Conservation (phyloP, 768 basidiomycete genomes). For the Rhizopogon vulgaris region DNA sequence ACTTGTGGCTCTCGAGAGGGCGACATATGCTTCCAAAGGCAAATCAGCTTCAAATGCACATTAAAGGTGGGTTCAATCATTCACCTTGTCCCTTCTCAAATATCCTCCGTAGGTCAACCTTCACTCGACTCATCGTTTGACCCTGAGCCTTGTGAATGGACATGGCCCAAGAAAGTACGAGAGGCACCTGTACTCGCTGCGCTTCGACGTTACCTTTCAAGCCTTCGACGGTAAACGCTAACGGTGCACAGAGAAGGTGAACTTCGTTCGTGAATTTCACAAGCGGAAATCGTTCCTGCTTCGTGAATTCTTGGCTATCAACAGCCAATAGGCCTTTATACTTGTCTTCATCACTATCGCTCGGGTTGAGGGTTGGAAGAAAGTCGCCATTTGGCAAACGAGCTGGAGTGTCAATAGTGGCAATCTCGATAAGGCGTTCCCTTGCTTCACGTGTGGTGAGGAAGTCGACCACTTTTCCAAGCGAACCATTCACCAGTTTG, state of each 20-base stretch:
- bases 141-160: constrained; percentile 98
- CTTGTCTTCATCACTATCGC: not conserved
- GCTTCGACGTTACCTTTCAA: constrained; percentile 29
- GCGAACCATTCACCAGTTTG: constrained; percentile 76
- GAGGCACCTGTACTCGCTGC: constrained; percentile 51
- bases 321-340: constrained; percentile 13
- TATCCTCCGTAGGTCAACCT: constrained; percentile 83
- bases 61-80: not conserved
- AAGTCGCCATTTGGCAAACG: constrained; percentile 1
- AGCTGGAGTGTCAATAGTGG: constrained; percentile 17
- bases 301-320: constrained; percentile 8
- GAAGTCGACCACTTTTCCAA: constrained; percentile 62
- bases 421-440: constrained; percentile 18
- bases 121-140: constrained; percentile 90
- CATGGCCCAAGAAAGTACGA: constrained; percentile 96
- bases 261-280: constrained; percentile 29
- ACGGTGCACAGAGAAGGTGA: constrained; percentile 24
- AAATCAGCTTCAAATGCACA: not conserved
- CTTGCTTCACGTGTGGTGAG: constrained; percentile 23
- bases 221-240: constrained; percentile 29
- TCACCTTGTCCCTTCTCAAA: constrained; percentile 77
- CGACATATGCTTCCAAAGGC: constrained; percentile 24
- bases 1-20: constrained; percentile 34
- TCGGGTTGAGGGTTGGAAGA: not conserved
- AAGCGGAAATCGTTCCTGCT: constrained; percentile 25